Evolutionary conservation across 306 rosid species (phyloP).

Genomic region (Dryas octopetala): DNA sequence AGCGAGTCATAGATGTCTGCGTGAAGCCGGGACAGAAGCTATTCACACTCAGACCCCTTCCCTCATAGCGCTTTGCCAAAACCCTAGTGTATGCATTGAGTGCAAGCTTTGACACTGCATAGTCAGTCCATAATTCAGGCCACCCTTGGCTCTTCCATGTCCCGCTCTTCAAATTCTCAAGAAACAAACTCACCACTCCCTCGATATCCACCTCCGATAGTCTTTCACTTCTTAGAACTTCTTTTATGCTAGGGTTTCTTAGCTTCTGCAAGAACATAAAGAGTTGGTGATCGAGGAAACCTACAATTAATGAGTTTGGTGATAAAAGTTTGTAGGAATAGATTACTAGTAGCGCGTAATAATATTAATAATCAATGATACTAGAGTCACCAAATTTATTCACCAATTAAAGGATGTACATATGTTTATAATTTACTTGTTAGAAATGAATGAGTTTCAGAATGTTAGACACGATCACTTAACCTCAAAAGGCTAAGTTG

Average conservation of each 20-base stretch:
- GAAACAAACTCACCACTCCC: slow-evolving; percentile 43
- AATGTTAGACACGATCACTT: too few relatives aligned
- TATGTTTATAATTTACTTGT: too few relatives aligned
- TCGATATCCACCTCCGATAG: slow-evolving; percentile 53
- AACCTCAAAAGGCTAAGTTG: too few relatives aligned
- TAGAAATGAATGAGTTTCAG: too few relatives aligned
- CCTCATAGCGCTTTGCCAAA: slow-evolving; percentile 49
- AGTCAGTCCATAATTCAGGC: slow-evolving; percentile 89
- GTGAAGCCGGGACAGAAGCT: slow-evolving; percentile 92
- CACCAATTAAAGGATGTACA: too few relatives aligned
- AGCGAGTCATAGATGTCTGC: slow-evolving; percentile 78
- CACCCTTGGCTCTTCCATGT: slow-evolving; percentile 72
- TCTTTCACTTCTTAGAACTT: slow-evolving; percentile 30
- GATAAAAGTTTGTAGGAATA: too few relatives aligned
- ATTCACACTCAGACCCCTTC: slow-evolving; percentile 48
- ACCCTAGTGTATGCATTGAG: slow-evolving; percentile 66
- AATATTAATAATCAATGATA: too few relatives aligned
- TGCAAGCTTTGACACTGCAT: slow-evolving; percentile 82
- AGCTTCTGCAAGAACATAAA: slow-evolving; percentile 43
- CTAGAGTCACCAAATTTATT: too few relatives aligned
- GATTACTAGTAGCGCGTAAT: too few relatives aligned
- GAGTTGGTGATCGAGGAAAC: too few relatives aligned
- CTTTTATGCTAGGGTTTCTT: slow-evolving; percentile 42
- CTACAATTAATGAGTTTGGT: too few relatives aligned
- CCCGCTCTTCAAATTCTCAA: slow-evolving; percentile 52